Base-by-base conservation (phyloP, 192 early-diverging fungal genomes). In the Cetraspora pellucida region DNA sequence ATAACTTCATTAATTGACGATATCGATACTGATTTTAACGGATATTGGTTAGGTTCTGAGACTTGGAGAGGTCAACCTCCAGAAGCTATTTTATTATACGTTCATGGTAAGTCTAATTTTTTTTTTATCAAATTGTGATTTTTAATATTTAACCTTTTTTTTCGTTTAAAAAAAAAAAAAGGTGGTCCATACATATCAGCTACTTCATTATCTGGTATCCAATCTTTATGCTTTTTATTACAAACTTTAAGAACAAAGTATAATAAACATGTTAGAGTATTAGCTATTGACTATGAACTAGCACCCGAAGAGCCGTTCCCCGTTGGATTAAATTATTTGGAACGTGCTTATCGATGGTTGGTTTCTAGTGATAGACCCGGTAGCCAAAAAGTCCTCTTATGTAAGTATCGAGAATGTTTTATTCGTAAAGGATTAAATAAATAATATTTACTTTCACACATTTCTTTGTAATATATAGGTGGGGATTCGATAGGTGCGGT, bases 21-120 rank as follows among this genome's bases (percentile, higher is more conserved):
- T 16, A n/a, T n/a, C n/a, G 71, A 13, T 9, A 49, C 23, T 19
- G 50, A 27, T 25, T 16, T 73, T n/a, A n/a, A 57, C 21, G 71
- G 71, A 1, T 58, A 73, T 37, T 73, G 71, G 71, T 45, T 73
- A 73, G 71, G 71, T n/a, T 11, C 71, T 21, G n/a, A 57, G 4
- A 30, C 6, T 9, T 73, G 54, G 28, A 43, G 58, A 58, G 19
- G 30, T 21, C 25, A 27, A 57, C 10, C 21, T 14, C 10, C 31
- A 31, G 52, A 73, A 2, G 71, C 71, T 23, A 58, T 30, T 43
- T 23, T 73, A 16, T 73, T 73, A 31, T 73, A 73, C n/a, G 5
- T 73, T 55, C 71, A 73, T 10, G 71, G 65, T 67, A 31, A 67
- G 23, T 17, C 16, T 7, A 64, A 27, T 43, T 14, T 3, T 43